Evolutionary conservation across 441 rosid species (phyloP), one percentile per base, ranked within the genome.

Genomic region (Syzygium malaccense): DNA sequence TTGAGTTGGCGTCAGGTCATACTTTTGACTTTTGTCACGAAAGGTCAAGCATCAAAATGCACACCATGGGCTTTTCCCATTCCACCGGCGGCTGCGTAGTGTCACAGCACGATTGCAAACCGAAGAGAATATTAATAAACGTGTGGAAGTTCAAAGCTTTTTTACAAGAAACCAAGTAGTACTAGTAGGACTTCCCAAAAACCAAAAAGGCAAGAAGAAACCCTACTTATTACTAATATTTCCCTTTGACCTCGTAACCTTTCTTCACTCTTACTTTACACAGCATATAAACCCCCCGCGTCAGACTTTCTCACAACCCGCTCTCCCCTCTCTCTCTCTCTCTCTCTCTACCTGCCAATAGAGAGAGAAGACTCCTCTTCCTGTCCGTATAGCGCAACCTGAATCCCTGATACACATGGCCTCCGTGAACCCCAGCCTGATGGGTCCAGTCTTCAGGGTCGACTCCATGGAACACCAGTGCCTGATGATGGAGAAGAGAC

Each of bases 401-500:
- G 51, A 75, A 75, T 14, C 51, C 83, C 83, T 7, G 17, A 66
- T 32, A 13, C 83, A 23, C 83, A 75, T 75, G 83, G 83, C 51
- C 53, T 17, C 89, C 5, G 32, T 86, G 37, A 62, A 49, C 45
- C 87, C 90, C 32, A 88, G 89, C 28, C 83, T 41, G 51, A 75
- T 25, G 83, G 83, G 83, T 41, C 26, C 83, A 41, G 85, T 71
- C 56, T 68, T 58, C 33, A 78, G 88, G 51, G 57, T 56, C 19
- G 91, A 89, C 33, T 79, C 87, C 85, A 75, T 75, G 83, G 83
- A 93, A 45, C 93, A 90, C 80, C 89, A 88, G 68, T 90, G 62
- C 88, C 85, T 88, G 90, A 90, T 92, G 94, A 87, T 93, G 92
- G 98, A 95, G 95, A 96, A 96, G 95, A 91, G 99, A 58, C 96